Conservation (phyloP, 169 alveolate genomes). For the Eimeria maxima region DNA sequence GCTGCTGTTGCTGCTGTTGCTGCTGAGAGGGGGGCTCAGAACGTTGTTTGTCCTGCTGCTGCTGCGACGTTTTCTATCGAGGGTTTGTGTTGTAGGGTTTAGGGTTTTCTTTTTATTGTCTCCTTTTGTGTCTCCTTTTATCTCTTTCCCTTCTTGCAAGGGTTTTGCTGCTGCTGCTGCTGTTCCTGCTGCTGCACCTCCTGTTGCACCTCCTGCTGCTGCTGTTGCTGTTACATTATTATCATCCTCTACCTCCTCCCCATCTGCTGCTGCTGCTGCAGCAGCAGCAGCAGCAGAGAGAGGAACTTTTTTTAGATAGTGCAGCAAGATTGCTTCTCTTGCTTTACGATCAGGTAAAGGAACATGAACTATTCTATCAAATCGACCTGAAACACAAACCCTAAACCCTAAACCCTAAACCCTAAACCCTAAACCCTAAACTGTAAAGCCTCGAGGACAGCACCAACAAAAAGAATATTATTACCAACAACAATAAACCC, state of each 20-base stretch:
- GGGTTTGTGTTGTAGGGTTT: neutral
- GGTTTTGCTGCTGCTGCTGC: conserved; percentile 4
- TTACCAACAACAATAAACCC: no score
- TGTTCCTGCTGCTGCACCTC: neutral
- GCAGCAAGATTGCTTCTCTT: conserved; percentile 89
- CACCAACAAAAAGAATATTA: no score
- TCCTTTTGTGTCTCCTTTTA: neutral
- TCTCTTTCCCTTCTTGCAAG: neutral
- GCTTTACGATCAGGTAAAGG: conserved; percentile 99
- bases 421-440: conserved; percentile 55
- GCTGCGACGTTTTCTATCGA: neutral
- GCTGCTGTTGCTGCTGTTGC: conserved; percentile 27
- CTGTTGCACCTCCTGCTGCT: neutral
- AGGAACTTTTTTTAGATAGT: conserved; percentile 83
- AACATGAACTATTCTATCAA: conserved; percentile 98
- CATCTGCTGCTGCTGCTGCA: no score
- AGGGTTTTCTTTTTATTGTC: no score
- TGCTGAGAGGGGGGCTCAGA: neutral
- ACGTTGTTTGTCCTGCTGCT: neutral
- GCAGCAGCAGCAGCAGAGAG: conserved; percentile 14
- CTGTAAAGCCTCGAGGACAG: neutral
- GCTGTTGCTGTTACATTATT: neutral
- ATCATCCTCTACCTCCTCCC: no score
- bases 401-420: conserved; percentile 48
- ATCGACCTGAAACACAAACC: conserved; percentile 90